Evolutionary conservation across 129 eudicot genomes (phyloP), one percentile per base, ranked within the genome.

Genomic region (Heracleum sosnowskyi): DNA sequence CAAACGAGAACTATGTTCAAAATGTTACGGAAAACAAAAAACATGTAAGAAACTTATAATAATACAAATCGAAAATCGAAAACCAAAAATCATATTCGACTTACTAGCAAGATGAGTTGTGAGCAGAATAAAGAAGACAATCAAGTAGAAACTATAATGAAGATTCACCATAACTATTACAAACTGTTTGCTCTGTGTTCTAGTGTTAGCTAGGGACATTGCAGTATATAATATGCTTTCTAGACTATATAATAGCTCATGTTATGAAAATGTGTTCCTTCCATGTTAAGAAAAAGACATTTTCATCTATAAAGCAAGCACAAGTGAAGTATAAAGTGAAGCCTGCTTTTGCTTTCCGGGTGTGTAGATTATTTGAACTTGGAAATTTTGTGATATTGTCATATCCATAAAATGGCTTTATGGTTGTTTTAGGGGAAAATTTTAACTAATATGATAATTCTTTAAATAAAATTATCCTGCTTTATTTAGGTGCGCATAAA

Each of bases 91-190:
- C 49, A 45, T 7, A 57, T 2, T 4, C 10, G 40, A 66, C 72
- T 66, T 66, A 66, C 72, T 66, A 12, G 72, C 72, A 33, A 31
- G 39, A 66, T 66, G 11, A 33, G 37, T 15, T 13, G 72, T 66
- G 39, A 66, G 40, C 24, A 12, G 72, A 66, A 66, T 29, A 35
- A 66, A 33, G 10, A 66, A 66, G 72, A 66, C 39, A 31, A 66
- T 33, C 37, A 66, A 66, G 24, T 13, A 33, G 0, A 11, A 31
- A 66, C 37, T 11, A 0, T 4, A 33, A 11, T 66, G 22, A 33
- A 66, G 72, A 66, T 66, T 66, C 72, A 66, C 39, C 72, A 66
- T 66, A 66, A 66, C 15, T 66, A 66, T 31, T 66, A 15, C 37
- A 28, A 66, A 33, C 39, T 31, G 39, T 31, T 62, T 31, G 22